Base-by-base conservation (phyloP, 768 basidiomycete species). In the Tubosaeta sp. region DNA sequence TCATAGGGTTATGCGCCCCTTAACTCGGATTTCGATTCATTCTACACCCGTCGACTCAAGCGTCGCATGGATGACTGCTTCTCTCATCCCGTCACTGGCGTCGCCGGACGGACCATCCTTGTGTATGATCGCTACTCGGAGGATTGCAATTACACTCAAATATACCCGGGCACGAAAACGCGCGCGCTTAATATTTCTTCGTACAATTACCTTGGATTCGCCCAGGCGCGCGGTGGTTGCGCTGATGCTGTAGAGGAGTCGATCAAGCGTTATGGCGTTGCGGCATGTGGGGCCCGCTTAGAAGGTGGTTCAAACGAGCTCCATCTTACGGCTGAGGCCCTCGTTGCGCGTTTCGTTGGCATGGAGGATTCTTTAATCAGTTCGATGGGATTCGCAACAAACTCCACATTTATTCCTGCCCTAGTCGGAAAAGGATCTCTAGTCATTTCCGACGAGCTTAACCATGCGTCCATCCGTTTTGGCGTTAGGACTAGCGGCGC, bases 161-260 rank as follows among this genome's bases (percentile, higher is more conserved):
- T 82, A 46, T 75, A 86, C 61, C 88, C 91, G 2, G 95, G 94
- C 53, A 80, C 76, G 1, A 81, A 78, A 25, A 94, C 91, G 0
- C 90, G 95, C 48, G 89, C 86, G 0, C 86, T 99, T 60, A 99
- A 99, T 69, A 88, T 98, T 59, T 95, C 94, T 1, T 97, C 93
- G 8, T 99, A 99, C 76, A 99, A 98, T 73, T 99, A 98, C 67
- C 91, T 99, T 62, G 97, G 97, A 4, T 99, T 99, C 65, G 97
- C 95, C 0, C 92, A 95, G 66, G 88, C 87, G 14, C 80, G 82
- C 4, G 97, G 97, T 13, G 89, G 90, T 6, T 97, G 94, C 66
- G 91, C 97, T 8, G 97, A 98, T 64, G 91, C 91, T 6, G 95
- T 92, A 8, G 93, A 95, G 65, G 86, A 89, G 56, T 73, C 78